phyloP scores from a whole-genome alignment of 345 rosid genomes.

The Rhizophora apiculata region DNA sequence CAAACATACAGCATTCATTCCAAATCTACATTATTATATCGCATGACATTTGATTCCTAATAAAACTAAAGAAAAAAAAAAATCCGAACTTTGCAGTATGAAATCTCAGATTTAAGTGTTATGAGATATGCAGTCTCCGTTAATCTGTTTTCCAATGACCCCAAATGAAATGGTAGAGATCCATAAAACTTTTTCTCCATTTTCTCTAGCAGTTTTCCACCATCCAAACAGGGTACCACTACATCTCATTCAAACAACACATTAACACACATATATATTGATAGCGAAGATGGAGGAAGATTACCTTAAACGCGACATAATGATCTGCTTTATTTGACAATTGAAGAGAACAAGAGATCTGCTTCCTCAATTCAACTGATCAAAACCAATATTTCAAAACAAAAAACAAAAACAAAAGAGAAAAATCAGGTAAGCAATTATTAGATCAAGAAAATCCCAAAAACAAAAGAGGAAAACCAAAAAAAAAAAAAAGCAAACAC shows the following conservation, averaged over 20 bases:
- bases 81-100: slow-evolving; percentile 5
- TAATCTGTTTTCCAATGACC: background rate
- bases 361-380: slow-evolving; percentile 81
- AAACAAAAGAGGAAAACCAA: slow-evolving; percentile 14
- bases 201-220: background rate
- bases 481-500: slow-evolving; percentile 15
- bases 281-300: background rate
- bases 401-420: background rate
- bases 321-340: slow-evolving; percentile 60
- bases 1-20: background rate
- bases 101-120: slow-evolving; percentile 5
- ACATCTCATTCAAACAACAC: background rate
- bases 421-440: background rate
- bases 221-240: slow-evolving; percentile 20
- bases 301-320: slow-evolving; percentile 79
- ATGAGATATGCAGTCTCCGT: background rate
- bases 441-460: slow-evolving; percentile 6
- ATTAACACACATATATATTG: background rate
- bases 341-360: slow-evolving; percentile 79
- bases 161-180: background rate
- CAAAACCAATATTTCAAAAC: slow-evolving; percentile 10
- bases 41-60: background rate
- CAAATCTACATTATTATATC: slow-evolving; percentile 3
- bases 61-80: background rate
- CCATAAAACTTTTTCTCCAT: background rate